These are phyloP conservation scores for Scorias spongiosa DNA, from an alignment of 2,329 filamentous ascomycete genomes.

Conservation along the genomic window DNA sequence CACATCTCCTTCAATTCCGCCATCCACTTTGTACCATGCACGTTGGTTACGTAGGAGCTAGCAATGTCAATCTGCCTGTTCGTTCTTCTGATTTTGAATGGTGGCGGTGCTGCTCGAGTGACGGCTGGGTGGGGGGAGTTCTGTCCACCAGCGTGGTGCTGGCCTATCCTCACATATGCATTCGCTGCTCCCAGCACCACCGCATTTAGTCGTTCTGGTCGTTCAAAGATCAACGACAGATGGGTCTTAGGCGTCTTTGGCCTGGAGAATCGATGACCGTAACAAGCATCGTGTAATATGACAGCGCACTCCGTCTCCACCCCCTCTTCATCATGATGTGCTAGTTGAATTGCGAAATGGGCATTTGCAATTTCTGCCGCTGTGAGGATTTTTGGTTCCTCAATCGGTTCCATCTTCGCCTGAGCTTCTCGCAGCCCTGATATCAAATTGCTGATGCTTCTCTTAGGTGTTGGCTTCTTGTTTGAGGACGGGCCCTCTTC, in stretches of 20 bases:
- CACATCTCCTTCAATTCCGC: slow-evolving; percentile 78
- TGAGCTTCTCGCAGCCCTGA: slow-evolving; percentile 18
- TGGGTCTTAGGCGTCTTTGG: slow-evolving; percentile 58
- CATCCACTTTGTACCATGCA: slow-evolving; percentile 91
- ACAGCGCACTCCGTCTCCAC: slow-evolving; percentile 51
- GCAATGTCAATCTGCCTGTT: slow-evolving; percentile 53
- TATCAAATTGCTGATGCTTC: slow-evolving; percentile 20
- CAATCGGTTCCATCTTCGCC: slow-evolving; percentile 18
- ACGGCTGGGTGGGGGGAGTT: slow-evolving; percentile 49
- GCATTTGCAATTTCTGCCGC: slow-evolving; percentile 23
- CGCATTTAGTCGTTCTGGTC: slow-evolving; percentile 80
- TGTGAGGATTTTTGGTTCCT: slow-evolving; percentile 17
- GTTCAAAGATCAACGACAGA: slow-evolving; percentile 74
- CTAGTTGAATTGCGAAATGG: slow-evolving; percentile 56
- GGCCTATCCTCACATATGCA: slow-evolving; percentile 83
- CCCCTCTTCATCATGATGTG: slow-evolving; percentile 39
- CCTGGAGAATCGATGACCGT: slow-evolving; percentile 80
- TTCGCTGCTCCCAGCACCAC: slow-evolving; percentile 66
- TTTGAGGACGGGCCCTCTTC: slow-evolving; percentile 2
- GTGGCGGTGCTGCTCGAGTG: slow-evolving; percentile 39
- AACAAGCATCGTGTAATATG: slow-evolving; percentile 83
- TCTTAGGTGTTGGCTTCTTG: slow-evolving; percentile 16
- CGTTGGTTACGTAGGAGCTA: slow-evolving; percentile 68
- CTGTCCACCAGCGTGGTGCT: slow-evolving; percentile 55
- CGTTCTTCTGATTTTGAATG: slow-evolving; percentile 78